Evolutionary conservation across 306 rosid species (phyloP).

Genomic region (Biancaea sappan): DNA sequence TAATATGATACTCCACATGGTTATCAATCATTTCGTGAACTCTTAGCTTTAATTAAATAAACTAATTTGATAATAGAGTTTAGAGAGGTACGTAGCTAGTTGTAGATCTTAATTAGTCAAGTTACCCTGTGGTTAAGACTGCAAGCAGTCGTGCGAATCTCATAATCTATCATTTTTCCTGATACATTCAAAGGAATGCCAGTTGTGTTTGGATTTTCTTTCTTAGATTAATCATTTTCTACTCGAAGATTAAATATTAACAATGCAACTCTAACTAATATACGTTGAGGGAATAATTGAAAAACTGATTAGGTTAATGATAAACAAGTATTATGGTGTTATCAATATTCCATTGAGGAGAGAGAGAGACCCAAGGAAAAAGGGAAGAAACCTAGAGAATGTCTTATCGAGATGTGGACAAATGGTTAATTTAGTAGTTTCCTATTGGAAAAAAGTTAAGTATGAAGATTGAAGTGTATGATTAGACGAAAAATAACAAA

Average conservation of each 20-base stretch:
- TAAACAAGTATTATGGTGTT: background rate
- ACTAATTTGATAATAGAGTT: background rate
- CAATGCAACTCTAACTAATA: background rate
- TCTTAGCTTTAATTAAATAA: background rate
- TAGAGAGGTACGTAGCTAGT: background rate
- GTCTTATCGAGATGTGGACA: slow-evolving; percentile 40
- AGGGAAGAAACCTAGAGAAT: slow-evolving; percentile 42
- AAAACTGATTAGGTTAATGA: background rate
- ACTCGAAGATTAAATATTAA: slow-evolving; percentile 32
- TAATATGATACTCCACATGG: background rate
- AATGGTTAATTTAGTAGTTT: background rate
- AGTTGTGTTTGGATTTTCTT: slow-evolving; percentile 52
- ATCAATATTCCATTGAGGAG: slow-evolving; percentile 38
- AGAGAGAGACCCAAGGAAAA: slow-evolving; percentile 32
- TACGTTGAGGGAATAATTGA: slow-evolving; percentile 19
- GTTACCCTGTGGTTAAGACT: slow-evolving; percentile 37
- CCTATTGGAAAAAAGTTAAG: background rate
- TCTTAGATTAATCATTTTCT: slow-evolving; percentile 23
- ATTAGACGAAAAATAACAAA: no score
- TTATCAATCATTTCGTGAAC: slow-evolving; percentile 2
- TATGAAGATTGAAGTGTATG: background rate
- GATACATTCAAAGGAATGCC: slow-evolving; percentile 68
- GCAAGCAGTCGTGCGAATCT: slow-evolving; percentile 47
- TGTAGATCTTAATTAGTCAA: slow-evolving; percentile 34
- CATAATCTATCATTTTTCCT: slow-evolving; percentile 38